Conservation (phyloP, 192 early-diverging fungal genomes). For the Coemansia sp. region DNA sequence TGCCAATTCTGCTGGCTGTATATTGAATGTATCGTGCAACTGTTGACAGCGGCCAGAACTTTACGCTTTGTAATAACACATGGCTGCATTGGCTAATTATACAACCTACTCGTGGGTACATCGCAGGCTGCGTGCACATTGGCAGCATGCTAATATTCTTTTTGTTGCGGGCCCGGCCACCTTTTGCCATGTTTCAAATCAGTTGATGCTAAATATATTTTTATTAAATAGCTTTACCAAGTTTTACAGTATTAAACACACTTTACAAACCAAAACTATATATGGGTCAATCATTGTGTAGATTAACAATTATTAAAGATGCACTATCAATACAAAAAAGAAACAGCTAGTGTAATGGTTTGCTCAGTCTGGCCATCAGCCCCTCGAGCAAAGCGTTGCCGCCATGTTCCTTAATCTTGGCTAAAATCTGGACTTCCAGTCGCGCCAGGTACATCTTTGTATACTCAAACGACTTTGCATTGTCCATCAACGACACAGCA, state of each 20-base stretch:
- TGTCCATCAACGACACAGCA: conserved; percentile 79
- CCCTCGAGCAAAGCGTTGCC: conserved; percentile 70
- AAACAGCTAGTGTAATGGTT: conserved; percentile 15
- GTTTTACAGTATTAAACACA: too few species aligned
- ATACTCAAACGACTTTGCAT: conserved; percentile 79
- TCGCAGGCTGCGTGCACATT: conserved; percentile 22
- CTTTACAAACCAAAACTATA: too few species aligned
- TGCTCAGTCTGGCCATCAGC: conserved; percentile 51
- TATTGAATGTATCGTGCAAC: too few species aligned
- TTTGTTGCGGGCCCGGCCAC: background rate
- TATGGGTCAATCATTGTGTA: too few species aligned
- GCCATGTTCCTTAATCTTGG: conserved; percentile 70
- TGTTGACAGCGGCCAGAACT: background rate
- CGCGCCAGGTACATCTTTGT: conserved; percentile 61
- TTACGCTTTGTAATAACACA: background rate
- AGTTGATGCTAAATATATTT: background rate
- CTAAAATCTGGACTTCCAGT: conserved; percentile 64
- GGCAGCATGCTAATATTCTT: conserved; percentile 10
- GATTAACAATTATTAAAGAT: background rate
- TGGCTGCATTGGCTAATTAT: conserved; percentile 13
- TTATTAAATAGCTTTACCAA: too few species aligned
- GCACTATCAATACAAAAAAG: background rate
- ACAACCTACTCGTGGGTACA: conserved; percentile 29
- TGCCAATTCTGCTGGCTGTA: background rate
- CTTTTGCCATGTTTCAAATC: background rate